Conservation (phyloP, 306 rosid genomes). For the Ammopiptanthus mongolicus region DNA sequence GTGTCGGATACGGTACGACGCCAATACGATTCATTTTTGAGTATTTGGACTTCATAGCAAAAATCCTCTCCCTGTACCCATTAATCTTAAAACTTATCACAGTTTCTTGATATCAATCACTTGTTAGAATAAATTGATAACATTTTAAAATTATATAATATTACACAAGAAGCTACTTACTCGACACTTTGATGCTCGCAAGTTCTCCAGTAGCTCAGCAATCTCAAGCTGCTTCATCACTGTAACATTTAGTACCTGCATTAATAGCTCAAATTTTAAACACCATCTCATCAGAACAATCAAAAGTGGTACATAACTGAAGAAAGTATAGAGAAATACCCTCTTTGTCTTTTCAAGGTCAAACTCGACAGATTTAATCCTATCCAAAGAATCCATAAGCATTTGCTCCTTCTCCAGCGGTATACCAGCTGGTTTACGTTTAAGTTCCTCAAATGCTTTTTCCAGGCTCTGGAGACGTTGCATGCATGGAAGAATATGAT, state of each 20-base stretch:
- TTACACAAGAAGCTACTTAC: conserved; percentile 41
- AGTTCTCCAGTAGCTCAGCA: conserved; percentile 47
- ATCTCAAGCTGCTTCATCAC: conserved; percentile 71
- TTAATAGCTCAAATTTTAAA: not conserved
- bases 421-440: conserved; percentile 55
- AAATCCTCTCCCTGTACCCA: not conserved
- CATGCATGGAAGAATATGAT: conserved; percentile 43
- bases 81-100: not conserved
- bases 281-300: not conserved
- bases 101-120: not conserved
- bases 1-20: too few relatives aligned
- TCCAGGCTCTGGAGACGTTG: conserved; percentile 67
- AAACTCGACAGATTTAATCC: conserved; percentile 72
- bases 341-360: conserved; percentile 77
- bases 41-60: too few relatives aligned
- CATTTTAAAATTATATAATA: not conserved
- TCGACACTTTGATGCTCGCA: conserved; percentile 42
- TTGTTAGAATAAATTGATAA: not conserved
- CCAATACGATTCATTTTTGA: too few relatives aligned
- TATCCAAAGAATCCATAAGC: conserved; percentile 60
- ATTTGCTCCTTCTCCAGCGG: conserved; percentile 69
- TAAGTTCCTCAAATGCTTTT: conserved; percentile 41
- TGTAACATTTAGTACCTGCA: conserved; percentile 58
- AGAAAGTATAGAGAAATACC: conserved; percentile 38
- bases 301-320: not conserved